Evolutionary conservation across 176 grass and related monocot genomes (phyloP), one percentile per base, ranked within the genome.

Genomic region (Oryza glaberrima): DNA sequence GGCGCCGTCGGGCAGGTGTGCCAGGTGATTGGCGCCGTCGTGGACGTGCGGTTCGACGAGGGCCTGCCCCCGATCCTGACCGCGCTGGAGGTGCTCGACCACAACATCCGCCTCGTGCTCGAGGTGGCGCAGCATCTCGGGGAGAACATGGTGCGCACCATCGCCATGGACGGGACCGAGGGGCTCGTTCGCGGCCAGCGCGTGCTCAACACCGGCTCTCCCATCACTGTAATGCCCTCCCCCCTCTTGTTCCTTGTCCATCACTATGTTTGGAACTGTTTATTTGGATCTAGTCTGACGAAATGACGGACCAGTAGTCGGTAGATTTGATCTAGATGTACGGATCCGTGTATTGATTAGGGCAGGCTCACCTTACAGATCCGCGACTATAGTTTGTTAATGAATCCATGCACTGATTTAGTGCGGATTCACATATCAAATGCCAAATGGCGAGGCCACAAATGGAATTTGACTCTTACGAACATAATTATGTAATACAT

Each of bases 51-150:
- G 46, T 97, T 92, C 32, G 88, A 92, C 65, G 94, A 92, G 35
- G 94, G 94, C 9, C 84, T 97, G 0, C 94, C 92, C 58, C 90
- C 94, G 77, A 97, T 97, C 81, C 82, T 97, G 41, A 97, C 94
- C 0, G 94, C 95, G 41, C 89, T 98, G 12, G 95, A 98, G 90
- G 92, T 98, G 69, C 82, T 95, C 69, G 95, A 98, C 77, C 78
- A 98, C 76, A 91, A 88, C 48, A 95, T 98, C 82, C 90, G 92
- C 56, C 90, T 97, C 16, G 95, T 97, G 66, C 95, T 94, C 30
- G 95, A 97, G 88, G 95, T 97, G 49, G 95, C 95, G 23, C 95
- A 97, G 86, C 95, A 97, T 94, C 92, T 93, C 32, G 95, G 95
- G 34, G 92, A 98, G 92, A 98, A 93, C 73, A 91, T 98, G 87